These are phyloP conservation scores for Coniochaeta hoffmannii DNA, from an alignment of 2,329 filamentous ascomycete genomes.

Conservation along the genomic window DNA sequence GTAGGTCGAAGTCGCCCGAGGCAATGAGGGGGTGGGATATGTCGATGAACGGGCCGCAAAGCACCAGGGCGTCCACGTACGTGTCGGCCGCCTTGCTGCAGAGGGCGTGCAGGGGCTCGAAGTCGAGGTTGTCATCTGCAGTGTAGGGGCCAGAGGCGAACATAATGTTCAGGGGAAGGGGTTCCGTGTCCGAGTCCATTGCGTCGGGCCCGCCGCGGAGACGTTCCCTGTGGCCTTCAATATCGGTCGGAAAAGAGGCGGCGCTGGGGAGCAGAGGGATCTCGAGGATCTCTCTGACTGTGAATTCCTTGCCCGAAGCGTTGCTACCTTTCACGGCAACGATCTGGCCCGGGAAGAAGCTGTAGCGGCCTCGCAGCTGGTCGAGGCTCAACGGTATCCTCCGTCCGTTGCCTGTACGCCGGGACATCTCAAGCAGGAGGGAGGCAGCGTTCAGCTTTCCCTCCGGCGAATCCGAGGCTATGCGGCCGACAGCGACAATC, in stretches of 20 bases:
- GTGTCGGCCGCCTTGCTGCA: conserved; percentile 69
- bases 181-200: conserved; percentile 51
- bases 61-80: conserved; percentile 69
- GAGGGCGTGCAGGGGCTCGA: conserved; percentile 75
- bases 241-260: conserved; percentile 57
- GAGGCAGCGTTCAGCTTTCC: conserved; percentile 82
- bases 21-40: conserved; percentile 84
- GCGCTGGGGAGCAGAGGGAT: conserved; percentile 69
- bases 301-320: conserved; percentile 75
- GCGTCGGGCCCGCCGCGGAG: conserved; percentile 57
- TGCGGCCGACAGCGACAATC: conserved; percentile 83
- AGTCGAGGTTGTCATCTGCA: conserved; percentile 84
- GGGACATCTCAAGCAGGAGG: conserved; percentile 79
- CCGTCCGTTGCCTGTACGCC: conserved; percentile 73
- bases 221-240: conserved; percentile 63
- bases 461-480: conserved; percentile 80
- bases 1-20: conserved; percentile 69
- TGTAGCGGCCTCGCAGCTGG: conserved; percentile 53
- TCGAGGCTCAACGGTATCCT: conserved; percentile 75
- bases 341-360: conserved; percentile 92
- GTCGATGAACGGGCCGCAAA: conserved; percentile 86
- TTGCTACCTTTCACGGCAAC: conserved; percentile 84
- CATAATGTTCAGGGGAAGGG: conserved; percentile 66
- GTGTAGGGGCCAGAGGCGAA: conserved; percentile 86
- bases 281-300: conserved; percentile 67